Evolutionary conservation across 2,329 filamentous ascomycete species (phyloP), one percentile per base, ranked within the genome.

Genomic region (Colletotrichum sp.): DNA sequence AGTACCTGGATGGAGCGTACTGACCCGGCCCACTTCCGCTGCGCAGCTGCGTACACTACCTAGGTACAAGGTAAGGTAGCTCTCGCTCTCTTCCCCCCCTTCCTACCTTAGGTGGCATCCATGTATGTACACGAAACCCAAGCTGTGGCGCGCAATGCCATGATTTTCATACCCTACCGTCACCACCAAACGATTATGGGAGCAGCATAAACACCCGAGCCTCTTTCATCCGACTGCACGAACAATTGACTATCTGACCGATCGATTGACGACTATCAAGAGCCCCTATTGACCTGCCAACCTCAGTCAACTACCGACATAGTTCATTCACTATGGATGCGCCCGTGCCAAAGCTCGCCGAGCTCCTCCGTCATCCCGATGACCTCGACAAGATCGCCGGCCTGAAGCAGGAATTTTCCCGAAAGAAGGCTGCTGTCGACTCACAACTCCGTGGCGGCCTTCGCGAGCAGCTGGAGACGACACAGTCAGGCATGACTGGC

Each of bases 341-440:
- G 80, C 90, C 91, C 75, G 91, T 91, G 63, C 92, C 95, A 84
- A 96, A 96, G 89, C 93, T 99, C 84, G 92, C 96, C 79, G 96
- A 99, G 88, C 92, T 99, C 77, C 93, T 99, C 79, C 95, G 96
- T 82, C 96, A 98, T 83, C 95, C 97, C 5, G 97, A 99, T 83
- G 97, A 99, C 86, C 93, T 99, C 79, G 97, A 99, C 88, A 99
- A 98, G 89, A 96, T 99, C 82, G 89, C 93, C 68, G 93, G 93
- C 63, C 90, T 99, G 82, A 98, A 98, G 87, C 91, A 94, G 79
- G 97, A 99, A 84, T 98, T 99, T 87, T 92, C 92, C 79, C 95
- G 97, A 82, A 99, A 98, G 88, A 99, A 99, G 87, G 92, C 92
- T 34, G 95, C 94, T 72, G 92, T 99, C 76, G 97, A 99, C 87